Percentiles rank a stretch among this genome's conserved stretches.
Conservation (phyloP, 495 filamentous ascomycete genomes). For the Amniculicola lignicola region DNA sequence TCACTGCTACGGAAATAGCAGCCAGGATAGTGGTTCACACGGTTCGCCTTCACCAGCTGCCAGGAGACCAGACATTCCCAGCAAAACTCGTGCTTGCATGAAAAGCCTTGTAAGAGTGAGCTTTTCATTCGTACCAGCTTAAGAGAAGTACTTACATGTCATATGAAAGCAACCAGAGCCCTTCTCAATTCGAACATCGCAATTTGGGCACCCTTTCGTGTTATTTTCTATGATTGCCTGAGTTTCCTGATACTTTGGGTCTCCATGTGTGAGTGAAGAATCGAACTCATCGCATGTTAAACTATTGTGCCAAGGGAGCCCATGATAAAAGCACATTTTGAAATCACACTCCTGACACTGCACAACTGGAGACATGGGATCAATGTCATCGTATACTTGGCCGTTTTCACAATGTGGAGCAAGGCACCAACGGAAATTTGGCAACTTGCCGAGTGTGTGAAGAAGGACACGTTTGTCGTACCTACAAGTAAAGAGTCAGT, state of each 20-base stretch:
- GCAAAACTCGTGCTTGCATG: slow-evolving; percentile 12
- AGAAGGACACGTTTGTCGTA: slow-evolving; percentile 10
- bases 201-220: slow-evolving; percentile 11
- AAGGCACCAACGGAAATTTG: slow-evolving; percentile 14
- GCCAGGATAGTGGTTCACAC: neutral
- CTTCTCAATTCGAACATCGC: slow-evolving; percentile 9
- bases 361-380: neutral
- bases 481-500: neutral
- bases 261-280: neutral
- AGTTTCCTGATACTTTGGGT: slow-evolving; percentile 6
- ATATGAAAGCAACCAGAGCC: slow-evolving; percentile 14
- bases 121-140: neutral
- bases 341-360: slow-evolving; percentile 1
- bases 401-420: neutral
- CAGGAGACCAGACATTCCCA: slow-evolving; percentile 10
- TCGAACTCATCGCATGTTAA: slow-evolving; percentile 2
- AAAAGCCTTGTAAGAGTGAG: neutral
- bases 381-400: slow-evolving; percentile 7
- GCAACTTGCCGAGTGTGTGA: neutral
- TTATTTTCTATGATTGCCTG: neutral
- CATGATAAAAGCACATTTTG: slow-evolving; percentile 6
- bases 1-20: slow-evolving; percentile 4
- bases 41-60: neutral
- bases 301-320: slow-evolving; percentile 1
- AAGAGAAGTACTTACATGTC: slow-evolving; percentile 3